A percentile compares a stretch with the other conserved stretches of the same genome.
Evolutionary conservation across 2,329 filamentous ascomycete species (phyloP).

Genomic region (Fusarium proliferatum): DNA sequence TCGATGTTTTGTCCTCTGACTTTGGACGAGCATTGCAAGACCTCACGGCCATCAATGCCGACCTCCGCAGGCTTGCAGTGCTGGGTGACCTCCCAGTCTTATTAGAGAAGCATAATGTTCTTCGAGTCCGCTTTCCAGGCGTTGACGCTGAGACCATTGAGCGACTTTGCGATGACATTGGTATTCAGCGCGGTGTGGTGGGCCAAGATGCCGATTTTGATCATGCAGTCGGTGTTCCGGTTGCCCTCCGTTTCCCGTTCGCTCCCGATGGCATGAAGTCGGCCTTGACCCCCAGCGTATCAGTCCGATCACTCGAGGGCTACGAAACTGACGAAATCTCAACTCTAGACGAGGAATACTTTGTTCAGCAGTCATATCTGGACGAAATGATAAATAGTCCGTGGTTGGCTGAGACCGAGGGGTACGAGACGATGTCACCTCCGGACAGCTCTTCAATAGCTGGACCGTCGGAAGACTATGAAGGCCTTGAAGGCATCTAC

Average conservation of each 20-base stretch:
- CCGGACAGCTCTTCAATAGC: conserved; percentile 58
- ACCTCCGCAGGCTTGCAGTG: conserved; percentile 79
- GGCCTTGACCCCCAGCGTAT: conserved; percentile 61
- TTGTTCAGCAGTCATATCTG: conserved; percentile 54
- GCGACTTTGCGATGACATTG: conserved; percentile 84
- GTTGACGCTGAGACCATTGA: conserved; percentile 88
- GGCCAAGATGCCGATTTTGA: conserved; percentile 82
- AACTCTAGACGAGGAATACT: conserved; percentile 50
- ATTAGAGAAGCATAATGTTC: conserved; percentile 72
- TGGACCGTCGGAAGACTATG: conserved; percentile 60
- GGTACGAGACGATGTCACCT: conserved; percentile 64
- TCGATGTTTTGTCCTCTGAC: conserved; percentile 87
- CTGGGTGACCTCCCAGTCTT: conserved; percentile 87
- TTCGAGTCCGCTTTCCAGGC: conserved; percentile 90
- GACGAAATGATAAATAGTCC: conserved; percentile 59
- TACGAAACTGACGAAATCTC: conserved; percentile 55
- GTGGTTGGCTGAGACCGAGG: conserved; percentile 61
- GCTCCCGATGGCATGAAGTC: conserved; percentile 67
- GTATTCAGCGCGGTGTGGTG: conserved; percentile 82
- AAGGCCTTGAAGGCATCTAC: conserved; percentile 68
- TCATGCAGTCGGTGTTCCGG: conserved; percentile 70
- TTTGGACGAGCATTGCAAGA: conserved; percentile 90
- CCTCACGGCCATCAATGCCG: conserved; percentile 80
- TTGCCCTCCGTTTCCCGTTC: conserved; percentile 88
- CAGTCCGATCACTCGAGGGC: conserved; percentile 57